Evolutionary conservation across 2,329 filamentous ascomycete species (phyloP).

Genomic region (Plectosphaerella plurivora): DNA sequence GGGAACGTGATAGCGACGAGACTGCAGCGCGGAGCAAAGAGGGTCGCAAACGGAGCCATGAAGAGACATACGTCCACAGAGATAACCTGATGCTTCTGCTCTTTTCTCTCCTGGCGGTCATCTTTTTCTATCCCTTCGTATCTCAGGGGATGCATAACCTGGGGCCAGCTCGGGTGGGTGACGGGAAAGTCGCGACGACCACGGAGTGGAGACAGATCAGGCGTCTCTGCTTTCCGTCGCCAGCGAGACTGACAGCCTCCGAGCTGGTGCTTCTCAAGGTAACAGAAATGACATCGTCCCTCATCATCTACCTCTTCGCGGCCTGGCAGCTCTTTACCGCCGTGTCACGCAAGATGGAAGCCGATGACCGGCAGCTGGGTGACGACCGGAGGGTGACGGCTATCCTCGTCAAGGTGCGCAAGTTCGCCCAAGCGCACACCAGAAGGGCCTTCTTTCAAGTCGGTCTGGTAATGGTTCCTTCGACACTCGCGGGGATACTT

Average conservation of each 20-base stretch:
- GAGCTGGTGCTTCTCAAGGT: no score
- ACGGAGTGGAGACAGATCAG: no score
- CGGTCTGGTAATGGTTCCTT: neutral
- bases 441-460: neutral
- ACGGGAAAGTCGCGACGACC: neutral
- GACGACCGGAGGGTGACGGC: neutral
- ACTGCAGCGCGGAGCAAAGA: neutral
- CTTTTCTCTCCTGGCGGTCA: no score
- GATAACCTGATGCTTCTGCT: no score
- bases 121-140: conserved; percentile 19
- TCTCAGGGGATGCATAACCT: conserved; percentile 17
- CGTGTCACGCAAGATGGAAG: neutral
- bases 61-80: no score
- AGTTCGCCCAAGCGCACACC: no score
- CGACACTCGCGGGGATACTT: neutral
- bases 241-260: no score
- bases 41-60: neutral
- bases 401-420: neutral
- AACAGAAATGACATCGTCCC: neutral
- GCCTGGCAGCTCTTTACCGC: neutral
- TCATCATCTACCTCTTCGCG: conserved; percentile 1
- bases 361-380: neutral
- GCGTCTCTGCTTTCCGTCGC: no score
- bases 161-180: conserved; percentile 8
- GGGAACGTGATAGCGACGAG: neutral